Conservation (phyloP, 1,284 basidiomycete genomes). For the Cryptococcus neoformans region DNA sequence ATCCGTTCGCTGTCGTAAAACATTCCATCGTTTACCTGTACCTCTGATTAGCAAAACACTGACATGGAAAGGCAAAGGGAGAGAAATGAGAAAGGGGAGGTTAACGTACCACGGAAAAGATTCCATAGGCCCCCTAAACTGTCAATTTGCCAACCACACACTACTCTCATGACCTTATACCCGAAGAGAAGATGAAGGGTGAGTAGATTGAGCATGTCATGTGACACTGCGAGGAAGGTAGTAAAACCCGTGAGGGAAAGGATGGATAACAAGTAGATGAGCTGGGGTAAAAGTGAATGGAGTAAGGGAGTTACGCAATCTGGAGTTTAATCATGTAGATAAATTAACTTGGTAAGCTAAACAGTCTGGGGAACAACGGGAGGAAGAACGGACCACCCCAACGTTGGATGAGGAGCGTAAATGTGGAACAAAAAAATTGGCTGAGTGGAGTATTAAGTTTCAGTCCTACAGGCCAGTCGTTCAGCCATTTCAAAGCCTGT, state of each 20-base stretch:
- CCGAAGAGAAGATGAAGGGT: conserved; percentile 73
- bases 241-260: conserved; percentile 28
- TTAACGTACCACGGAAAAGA: conserved; percentile 76
- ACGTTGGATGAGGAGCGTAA: conserved; percentile 60
- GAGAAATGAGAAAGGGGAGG: background rate
- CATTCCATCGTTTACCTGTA: conserved; percentile 79
- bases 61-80: background rate
- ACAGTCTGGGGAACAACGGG: background rate
- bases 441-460: conserved; percentile 95
- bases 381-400: conserved; percentile 64
- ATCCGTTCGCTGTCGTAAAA: conserved; percentile 73
- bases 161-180: conserved; percentile 62
- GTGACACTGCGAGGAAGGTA: conserved; percentile 25
- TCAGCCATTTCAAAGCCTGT: conserved; percentile 62
- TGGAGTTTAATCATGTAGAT: background rate
- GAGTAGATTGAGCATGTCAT: conserved; percentile 42
- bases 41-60: too few species aligned
- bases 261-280: conserved; percentile 10
- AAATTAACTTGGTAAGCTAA: background rate
- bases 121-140: conserved; percentile 76
- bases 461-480: conserved; percentile 92
- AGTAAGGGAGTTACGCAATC: conserved; percentile 15
- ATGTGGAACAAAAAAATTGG: conserved; percentile 69
- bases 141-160: conserved; percentile 64
- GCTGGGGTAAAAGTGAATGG: conserved; percentile 6